These are phyloP conservation scores for Tuber microsphaerosporum DNA, from an alignment of 495 filamentous ascomycete species.

Conservation along the genomic window DNA sequence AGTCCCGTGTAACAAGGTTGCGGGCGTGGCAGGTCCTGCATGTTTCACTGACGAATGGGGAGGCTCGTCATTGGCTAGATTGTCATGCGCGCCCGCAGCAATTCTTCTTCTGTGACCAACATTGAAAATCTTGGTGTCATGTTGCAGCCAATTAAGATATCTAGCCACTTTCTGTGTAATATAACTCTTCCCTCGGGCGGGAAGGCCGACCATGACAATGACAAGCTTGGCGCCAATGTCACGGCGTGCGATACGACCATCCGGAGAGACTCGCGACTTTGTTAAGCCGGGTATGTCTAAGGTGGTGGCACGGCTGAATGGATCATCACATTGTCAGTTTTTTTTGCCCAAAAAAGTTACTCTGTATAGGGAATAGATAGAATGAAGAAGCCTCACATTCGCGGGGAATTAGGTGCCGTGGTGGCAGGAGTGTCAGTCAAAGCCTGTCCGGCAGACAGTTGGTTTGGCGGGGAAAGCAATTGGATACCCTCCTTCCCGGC, in stretches of 20 bases:
- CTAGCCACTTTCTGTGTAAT: conserved; percentile 95
- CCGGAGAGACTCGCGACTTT: conserved; percentile 84
- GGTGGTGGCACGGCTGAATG: conserved; percentile 62
- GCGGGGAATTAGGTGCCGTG: conserved; percentile 63
- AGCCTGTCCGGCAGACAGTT: conserved; percentile 51
- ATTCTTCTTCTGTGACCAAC: conserved; percentile 84
- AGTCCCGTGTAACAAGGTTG: conserved; percentile 29
- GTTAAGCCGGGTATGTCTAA: conserved; percentile 84
- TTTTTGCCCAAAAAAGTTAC: conserved; percentile 15
- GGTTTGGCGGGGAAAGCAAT: conserved; percentile 45
- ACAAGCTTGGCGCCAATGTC: conserved; percentile 94
- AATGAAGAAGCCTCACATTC: conserved; percentile 53
- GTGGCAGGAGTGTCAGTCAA: conserved; percentile 63
- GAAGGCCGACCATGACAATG: conserved; percentile 96
- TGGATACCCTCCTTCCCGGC: conserved; percentile 7
- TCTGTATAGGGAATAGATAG: background rate
- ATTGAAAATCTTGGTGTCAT: conserved; percentile 92
- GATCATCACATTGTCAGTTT: conserved; percentile 6
- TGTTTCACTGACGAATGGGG: conserved; percentile 24
- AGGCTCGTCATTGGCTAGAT: conserved; percentile 41
- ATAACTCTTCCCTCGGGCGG: conserved; percentile 92
- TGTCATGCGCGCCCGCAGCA: conserved; percentile 54
- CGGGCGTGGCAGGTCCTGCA: conserved; percentile 30
- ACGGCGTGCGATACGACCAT: conserved; percentile 81
- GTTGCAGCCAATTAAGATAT: conserved; percentile 94